These are phyloP conservation scores for Echites panduratus DNA, from an alignment of 257 asterid species.

Conservation along the genomic window DNA sequence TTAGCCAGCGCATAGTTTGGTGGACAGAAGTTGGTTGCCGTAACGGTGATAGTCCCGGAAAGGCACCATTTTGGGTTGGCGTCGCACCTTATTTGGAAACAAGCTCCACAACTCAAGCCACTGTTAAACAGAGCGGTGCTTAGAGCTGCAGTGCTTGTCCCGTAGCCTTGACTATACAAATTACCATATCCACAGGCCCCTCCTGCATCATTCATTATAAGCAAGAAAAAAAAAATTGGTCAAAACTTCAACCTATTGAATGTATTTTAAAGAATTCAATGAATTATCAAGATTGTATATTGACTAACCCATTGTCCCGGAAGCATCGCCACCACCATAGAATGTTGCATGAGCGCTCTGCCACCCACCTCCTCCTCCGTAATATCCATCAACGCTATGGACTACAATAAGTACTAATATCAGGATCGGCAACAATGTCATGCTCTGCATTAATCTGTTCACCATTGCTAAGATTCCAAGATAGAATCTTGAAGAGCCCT, in stretches of 20 bases:
- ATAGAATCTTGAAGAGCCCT: not conserved
- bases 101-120: conserved; percentile 54
- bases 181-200: conserved; percentile 67
- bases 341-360: conserved; percentile 56
- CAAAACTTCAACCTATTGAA: too few species aligned
- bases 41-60: conserved; percentile 32
- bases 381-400: not conserved
- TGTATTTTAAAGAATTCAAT: too few species aligned
- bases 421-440: not conserved
- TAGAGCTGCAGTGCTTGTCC: conserved; percentile 49
- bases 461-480: not conserved
- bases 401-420: not conserved
- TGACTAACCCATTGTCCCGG: conserved; percentile 57
- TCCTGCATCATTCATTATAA: conserved; percentile 23
- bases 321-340: conserved; percentile 58
- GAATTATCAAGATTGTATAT: too few species aligned
- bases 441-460: not conserved
- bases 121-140: conserved; percentile 42
- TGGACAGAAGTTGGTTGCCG: conserved; percentile 61
- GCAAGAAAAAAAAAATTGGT: too few species aligned
- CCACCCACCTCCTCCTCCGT: conserved; percentile 27
- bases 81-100: conserved; percentile 39
- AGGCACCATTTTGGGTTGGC: conserved; percentile 34
- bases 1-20: conserved; percentile 46
- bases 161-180: conserved; percentile 51